Evolutionary conservation across 2,329 filamentous ascomycete genomes (phyloP).

Genomic region (Cytospora piceae): DNA sequence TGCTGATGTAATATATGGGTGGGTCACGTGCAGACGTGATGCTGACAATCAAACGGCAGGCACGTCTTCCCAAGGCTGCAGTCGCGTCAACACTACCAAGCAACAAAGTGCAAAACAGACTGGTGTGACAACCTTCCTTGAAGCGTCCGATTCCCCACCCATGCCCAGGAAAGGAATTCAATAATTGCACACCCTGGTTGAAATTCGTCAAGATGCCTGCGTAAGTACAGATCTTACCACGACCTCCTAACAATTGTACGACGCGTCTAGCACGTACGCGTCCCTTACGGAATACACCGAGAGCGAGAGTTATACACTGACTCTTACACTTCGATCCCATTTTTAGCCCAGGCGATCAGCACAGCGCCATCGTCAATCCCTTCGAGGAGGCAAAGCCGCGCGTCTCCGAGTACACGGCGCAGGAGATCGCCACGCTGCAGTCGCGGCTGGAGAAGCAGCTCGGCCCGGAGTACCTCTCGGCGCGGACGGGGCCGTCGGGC

Average conservation of each 20-base stretch:
- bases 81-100: constrained; percentile 21
- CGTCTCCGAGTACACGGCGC: constrained; percentile 82
- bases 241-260: constrained; percentile 29
- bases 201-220: constrained; percentile 46
- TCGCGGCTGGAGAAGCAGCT: constrained; percentile 88
- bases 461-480: constrained; percentile 93
- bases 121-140: constrained; percentile 14
- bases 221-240: constrained; percentile 39
- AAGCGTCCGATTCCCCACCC: constrained; percentile 14
- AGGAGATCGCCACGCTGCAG: constrained; percentile 86
- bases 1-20: constrained; percentile 6
- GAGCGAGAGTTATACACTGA: constrained; percentile 1
- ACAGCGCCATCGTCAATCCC: constrained; percentile 70
- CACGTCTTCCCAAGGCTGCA: constrained; percentile 23
- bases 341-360: constrained; percentile 70
- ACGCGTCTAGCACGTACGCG: constrained; percentile 17
- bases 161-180: not conserved
- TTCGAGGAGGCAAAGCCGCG: constrained; percentile 74
- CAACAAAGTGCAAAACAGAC: not conserved
- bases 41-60: not conserved
- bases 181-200: constrained; percentile 8
- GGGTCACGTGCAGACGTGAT: constrained; percentile 24
- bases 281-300: not conserved
- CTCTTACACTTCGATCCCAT: constrained; percentile 3
- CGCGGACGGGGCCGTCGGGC: constrained; percentile 79